These are phyloP conservation scores for Chalciporus pseudorubinellus DNA, from an alignment of 768 basidiomycete genomes.

Conservation along the genomic window DNA sequence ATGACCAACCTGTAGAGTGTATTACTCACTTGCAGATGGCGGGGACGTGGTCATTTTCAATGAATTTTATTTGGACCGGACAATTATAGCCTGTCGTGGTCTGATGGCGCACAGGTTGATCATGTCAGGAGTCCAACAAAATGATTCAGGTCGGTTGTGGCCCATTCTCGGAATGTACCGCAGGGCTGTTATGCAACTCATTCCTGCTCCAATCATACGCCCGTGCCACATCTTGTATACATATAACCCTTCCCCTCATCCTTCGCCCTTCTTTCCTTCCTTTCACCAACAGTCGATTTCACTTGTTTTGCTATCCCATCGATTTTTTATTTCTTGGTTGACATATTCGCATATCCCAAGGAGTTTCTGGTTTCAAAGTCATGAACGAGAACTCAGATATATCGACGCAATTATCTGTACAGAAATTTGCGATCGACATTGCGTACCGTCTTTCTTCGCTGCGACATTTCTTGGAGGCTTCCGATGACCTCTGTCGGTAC, in stretches of 20 bases:
- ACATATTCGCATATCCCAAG: constrained; percentile 15
- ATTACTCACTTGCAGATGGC: constrained; percentile 5
- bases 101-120: constrained; percentile 15
- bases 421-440: constrained; percentile 29
- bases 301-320: background rate
- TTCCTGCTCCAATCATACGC: constrained; percentile 19
- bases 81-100: constrained; percentile 10
- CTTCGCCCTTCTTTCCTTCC: constrained; percentile 8
- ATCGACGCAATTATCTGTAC: constrained; percentile 15
- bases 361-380: constrained; percentile 7
- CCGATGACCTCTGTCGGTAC: constrained; percentile 24
- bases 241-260: constrained; percentile 18
- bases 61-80: background rate
- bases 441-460: constrained; percentile 31
- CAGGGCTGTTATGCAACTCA: constrained; percentile 21
- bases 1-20: background rate
- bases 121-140: constrained; percentile 8
- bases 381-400: constrained; percentile 14
- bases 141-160: background rate
- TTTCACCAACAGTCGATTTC: constrained; percentile 7
- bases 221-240: constrained; percentile 29
- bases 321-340: constrained; percentile 9
- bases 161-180: constrained; percentile 35
- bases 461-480: constrained; percentile 28
- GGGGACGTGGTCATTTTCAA: background rate